Conservation (phyloP, 2,329 filamentous ascomycete genomes). For the Byssoonygena ceratinophila region DNA sequence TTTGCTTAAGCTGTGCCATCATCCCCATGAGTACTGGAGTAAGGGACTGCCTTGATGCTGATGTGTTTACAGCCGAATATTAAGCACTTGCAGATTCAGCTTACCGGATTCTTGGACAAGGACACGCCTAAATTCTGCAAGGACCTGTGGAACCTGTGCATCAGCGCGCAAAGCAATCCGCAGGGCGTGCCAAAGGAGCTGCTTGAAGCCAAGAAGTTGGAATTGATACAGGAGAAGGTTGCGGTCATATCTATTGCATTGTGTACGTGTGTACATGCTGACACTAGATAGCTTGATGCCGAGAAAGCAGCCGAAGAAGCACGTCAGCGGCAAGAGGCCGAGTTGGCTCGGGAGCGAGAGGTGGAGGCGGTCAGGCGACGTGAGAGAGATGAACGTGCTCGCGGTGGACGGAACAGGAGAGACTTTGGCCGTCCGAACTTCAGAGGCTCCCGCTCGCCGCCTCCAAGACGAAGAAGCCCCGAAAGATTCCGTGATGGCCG, state of each 20-base stretch:
- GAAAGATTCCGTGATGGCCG: constrained; percentile 37
- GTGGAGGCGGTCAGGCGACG: constrained; percentile 55
- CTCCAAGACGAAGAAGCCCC: constrained; percentile 41
- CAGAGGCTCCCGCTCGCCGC: constrained; percentile 44
- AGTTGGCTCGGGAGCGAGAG: constrained; percentile 61
- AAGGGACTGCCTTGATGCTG: constrained; percentile 17
- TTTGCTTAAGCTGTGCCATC: background rate
- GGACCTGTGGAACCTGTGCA: constrained; percentile 79
- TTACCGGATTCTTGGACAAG: constrained; percentile 90
- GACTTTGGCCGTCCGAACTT: constrained; percentile 41
- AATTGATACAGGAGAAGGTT: constrained; percentile 91
- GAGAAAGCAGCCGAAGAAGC: constrained; percentile 70
- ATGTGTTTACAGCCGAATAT: constrained; percentile 64
- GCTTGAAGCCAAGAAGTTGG: constrained; percentile 88
- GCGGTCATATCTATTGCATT: constrained; percentile 14
- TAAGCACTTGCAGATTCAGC: constrained; percentile 85
- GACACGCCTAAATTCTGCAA: constrained; percentile 84
- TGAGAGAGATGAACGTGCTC: constrained; percentile 33
- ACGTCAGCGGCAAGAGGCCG: constrained; percentile 59
- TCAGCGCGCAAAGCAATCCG: constrained; percentile 79
- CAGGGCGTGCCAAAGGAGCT: constrained; percentile 91
- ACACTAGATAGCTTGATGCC: constrained; percentile 55
- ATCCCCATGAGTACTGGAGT: no score
- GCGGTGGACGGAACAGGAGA: constrained; percentile 30
- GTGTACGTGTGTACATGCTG: background rate